phyloP scores from a whole-genome alignment of 164 flowering plant species.

The Piper longum region DNA sequence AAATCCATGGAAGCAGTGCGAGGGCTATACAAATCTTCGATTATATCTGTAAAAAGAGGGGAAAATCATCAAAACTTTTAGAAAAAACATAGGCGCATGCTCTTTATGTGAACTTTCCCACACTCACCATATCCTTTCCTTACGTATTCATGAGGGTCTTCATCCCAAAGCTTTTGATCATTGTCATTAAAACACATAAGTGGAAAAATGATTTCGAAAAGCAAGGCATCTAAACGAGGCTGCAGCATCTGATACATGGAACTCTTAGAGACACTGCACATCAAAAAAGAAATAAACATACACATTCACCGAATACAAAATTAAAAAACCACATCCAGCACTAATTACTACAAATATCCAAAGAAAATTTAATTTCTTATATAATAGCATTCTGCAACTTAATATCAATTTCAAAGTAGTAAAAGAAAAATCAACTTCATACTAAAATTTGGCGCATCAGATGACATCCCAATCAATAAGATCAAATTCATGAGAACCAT shows the following conservation, averaged over 20 bases:
- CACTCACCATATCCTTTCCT: constrained; percentile 97
- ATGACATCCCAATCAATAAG: too few species aligned
- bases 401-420: too few species aligned
- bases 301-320: background rate
- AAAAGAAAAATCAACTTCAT: too few species aligned
- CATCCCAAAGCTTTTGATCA: constrained; percentile 96
- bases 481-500: too few species aligned
- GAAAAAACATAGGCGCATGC: too few species aligned
- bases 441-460: too few species aligned
- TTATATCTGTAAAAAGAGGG: constrained; percentile 53
- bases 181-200: constrained; percentile 96
- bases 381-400: too few species aligned
- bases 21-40: constrained; percentile 96
- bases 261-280: constrained; percentile 70
- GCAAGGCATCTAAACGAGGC: constrained; percentile 70
- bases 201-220: constrained; percentile 96
- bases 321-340: too few species aligned
- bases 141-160: constrained; percentile 98
- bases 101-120: background rate
- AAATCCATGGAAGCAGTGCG: constrained; percentile 98
- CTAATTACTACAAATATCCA: too few species aligned
- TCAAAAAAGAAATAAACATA: background rate
- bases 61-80: background rate
- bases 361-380: too few species aligned
- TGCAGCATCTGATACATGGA: constrained; percentile 81